These are phyloP conservation scores for Trichosporon ovoides DNA, from an alignment of 1,284 basidiomycete species.

Conservation along the genomic window DNA sequence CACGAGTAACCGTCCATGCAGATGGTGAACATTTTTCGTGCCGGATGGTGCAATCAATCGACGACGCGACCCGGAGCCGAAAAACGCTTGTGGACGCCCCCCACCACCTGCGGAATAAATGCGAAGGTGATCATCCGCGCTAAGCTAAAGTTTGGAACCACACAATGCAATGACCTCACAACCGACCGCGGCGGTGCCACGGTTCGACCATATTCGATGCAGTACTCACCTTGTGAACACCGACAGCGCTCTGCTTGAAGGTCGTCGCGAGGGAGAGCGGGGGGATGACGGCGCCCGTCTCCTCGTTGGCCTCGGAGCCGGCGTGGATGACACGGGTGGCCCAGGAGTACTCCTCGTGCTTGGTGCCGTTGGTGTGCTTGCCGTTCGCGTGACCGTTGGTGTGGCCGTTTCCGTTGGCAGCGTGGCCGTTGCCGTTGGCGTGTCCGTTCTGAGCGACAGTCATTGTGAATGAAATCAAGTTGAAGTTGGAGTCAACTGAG, in stretches of 20 bases:
- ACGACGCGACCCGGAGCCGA: neutral
- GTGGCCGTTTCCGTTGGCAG: constrained; percentile 4
- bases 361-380: neutral
- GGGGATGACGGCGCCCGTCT: constrained; percentile 85
- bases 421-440: constrained; percentile 10
- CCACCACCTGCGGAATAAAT: too few relatives aligned
- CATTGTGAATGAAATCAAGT: neutral
- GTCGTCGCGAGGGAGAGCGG: constrained; percentile 87
- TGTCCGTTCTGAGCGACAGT: constrained; percentile 2
- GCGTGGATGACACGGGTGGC: constrained; percentile 83
- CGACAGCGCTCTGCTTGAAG: constrained; percentile 77
- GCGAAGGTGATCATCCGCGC: neutral
- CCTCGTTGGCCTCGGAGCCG: constrained; percentile 67
- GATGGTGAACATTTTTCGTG: too few relatives aligned
- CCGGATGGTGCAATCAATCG: too few relatives aligned
- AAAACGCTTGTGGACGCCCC: neutral
- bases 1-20: too few relatives aligned
- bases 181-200: too few relatives aligned
- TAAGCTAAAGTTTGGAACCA: constrained; percentile 3
- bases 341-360: constrained; percentile 43
- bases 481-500: constrained; percentile 8
- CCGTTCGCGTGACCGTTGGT: neutral
- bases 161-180: constrained; percentile 1
- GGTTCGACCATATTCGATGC: too few relatives aligned
- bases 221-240: constrained; percentile 65